Evolutionary conservation across 768 basidiomycete genomes (phyloP).

Genomic region (Mycena galopus): DNA sequence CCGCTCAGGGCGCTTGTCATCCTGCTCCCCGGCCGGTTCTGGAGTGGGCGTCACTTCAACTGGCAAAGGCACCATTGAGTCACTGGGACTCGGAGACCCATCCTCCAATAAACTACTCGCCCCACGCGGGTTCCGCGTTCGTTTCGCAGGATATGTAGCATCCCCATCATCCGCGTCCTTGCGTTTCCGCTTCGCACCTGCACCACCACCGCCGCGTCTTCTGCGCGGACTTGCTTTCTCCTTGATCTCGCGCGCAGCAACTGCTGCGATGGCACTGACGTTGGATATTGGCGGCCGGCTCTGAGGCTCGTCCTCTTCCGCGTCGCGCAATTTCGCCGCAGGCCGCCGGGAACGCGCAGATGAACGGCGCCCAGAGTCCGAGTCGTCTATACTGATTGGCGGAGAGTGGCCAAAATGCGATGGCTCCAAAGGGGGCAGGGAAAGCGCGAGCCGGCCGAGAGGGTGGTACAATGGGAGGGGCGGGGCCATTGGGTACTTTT

Average conservation of each 20-base stretch:
- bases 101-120: slow-evolving; percentile 53
- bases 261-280: slow-evolving; percentile 33
- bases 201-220: slow-evolving; percentile 35
- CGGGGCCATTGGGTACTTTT: slow-evolving; percentile 48
- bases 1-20: slow-evolving; percentile 51
- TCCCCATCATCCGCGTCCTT: slow-evolving; percentile 74
- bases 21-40: slow-evolving; percentile 52
- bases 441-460: slow-evolving; percentile 70
- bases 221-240: slow-evolving; percentile 34
- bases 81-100: slow-evolving; percentile 55
- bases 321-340: slow-evolving; percentile 64
- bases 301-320: slow-evolving; percentile 52
- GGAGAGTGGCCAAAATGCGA: slow-evolving; percentile 67
- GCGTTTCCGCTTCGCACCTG: slow-evolving; percentile 66
- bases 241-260: slow-evolving; percentile 41
- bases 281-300: slow-evolving; percentile 27
- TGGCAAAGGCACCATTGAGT: slow-evolving; percentile 36
- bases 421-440: slow-evolving; percentile 75
- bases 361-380: slow-evolving; percentile 49
- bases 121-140: slow-evolving; percentile 67
- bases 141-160: slow-evolving; percentile 79
- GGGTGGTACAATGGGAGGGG: slow-evolving; percentile 79
- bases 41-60: slow-evolving; percentile 44
- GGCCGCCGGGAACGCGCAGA: slow-evolving; percentile 62
- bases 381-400: slow-evolving; percentile 59